Conservation (phyloP, 148 eudicot species). For the Rhododendron molle region DNA sequence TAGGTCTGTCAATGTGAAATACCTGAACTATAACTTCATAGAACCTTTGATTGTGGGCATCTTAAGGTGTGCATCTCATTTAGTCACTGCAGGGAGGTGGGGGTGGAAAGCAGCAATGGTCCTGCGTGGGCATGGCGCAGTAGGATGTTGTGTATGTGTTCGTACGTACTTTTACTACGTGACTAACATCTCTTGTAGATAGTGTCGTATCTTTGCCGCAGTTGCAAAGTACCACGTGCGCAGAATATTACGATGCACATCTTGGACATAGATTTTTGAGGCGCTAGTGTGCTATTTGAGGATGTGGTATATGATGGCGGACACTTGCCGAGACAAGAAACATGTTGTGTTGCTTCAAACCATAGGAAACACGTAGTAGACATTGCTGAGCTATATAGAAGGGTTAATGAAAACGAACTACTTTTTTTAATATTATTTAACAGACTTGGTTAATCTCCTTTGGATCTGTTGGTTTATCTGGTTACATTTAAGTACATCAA, state of each 20-base stretch:
- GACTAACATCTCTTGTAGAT: not conserved
- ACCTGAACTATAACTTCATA: not conserved
- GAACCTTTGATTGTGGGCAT: constrained; percentile 5
- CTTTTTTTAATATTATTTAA: not conserved
- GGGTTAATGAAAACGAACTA: not conserved
- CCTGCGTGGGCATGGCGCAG: not conserved
- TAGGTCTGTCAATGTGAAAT: not conserved
- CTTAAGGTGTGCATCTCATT: not conserved
- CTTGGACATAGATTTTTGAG: not conserved
- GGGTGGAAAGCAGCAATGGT: not conserved
- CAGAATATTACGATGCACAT: not conserved
- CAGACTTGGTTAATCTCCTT: not conserved
- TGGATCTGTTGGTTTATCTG: not conserved
- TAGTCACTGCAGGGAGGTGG: not conserved
- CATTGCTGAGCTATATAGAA: not conserved
- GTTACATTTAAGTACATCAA: not conserved
- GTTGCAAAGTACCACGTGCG: not conserved
- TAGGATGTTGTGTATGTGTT: not conserved
- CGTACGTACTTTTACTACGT: not conserved
- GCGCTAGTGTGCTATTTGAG: not conserved
- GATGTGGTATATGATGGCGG: not conserved
- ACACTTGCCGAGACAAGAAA: not conserved
- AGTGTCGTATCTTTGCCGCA: not conserved
- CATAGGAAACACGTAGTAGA: not conserved
- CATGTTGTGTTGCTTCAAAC: not conserved